Evolutionary conservation across 306 rosid genomes (phyloP), one percentile per base, ranked within the genome.

Genomic region (Acacia confusa): DNA sequence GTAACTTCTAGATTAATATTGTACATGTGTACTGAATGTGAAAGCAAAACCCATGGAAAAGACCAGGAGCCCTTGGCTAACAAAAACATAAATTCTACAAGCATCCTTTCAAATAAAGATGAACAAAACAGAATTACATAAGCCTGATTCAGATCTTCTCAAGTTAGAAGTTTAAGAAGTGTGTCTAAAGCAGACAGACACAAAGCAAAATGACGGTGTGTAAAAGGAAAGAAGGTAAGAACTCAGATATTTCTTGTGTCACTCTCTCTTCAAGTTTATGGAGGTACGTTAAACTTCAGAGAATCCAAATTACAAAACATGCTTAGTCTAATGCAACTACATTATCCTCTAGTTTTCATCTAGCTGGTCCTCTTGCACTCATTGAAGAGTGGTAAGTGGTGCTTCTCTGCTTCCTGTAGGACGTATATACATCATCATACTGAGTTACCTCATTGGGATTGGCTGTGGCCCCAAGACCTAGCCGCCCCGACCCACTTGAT

Each of bases 351-450:
- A 15, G 50, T 16, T 48, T 48, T 91, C 87, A 93, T 88, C 92
- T 92, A 2, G 89, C 80, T 0, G 88, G 50, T 0, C 96, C 89
- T 88, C 98, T 93, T 52, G 91, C 90, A 70, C 97, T 95, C 97
- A 92, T 90, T 75, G 99, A 95, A 16, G 97, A 84, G 83, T 95
- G 99, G 85, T 93, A 95, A 20, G 36, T 95, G 83, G 99, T 93
- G 89, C 98, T 93, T 86, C 97, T 92, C 70, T 95, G 98, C 88
- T 95, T 95, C 89, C 98, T 90, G 83, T 95, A 95, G 67, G 99
- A 95, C 34, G 97, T 86, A 89, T 95, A 95, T 77, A 93, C 99
- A 81, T 95, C 98, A 77, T 95, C 99, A 60, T 95, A 95, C 70
- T 95, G 98, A 84, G 96, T 95, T 32, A 84, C 93, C 84, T 93